Base-by-base conservation (phyloP, 192 early-diverging fungal genomes). In the Linnemannia exigua region DNA sequence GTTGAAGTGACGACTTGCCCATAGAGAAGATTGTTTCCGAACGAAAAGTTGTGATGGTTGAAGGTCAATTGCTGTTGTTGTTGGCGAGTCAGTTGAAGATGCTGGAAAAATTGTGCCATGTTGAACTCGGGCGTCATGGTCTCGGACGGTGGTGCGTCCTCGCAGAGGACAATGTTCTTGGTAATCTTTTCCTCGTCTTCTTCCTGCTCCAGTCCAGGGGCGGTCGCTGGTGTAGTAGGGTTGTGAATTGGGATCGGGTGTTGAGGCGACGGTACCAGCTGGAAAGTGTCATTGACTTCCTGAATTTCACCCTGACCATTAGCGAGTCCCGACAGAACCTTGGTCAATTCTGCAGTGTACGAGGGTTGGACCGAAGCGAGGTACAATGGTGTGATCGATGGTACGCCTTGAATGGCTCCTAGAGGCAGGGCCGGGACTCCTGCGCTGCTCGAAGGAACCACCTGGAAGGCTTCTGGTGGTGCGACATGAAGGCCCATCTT, bases 11-110 rank as follows among this genome's bases (percentile, higher is more conserved):
- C 90, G 0, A 95, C 93, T 68, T 95, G 90, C 0, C 94, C 92
- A 84, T 97, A 98, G 75, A 98, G 84, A 1, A 99, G 69, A 70
- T 84, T 90, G 31, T 92, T 93, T 20, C 98, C 98, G 67, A 95
- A 93, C 25, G 74, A 74, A 38, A 87, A 83, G 68, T 80, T 84
- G 84, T 16, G 48, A 7, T 47, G 67, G 72, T 37, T 74, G 73
- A 88, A 31, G 90, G 87, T 48, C 48, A 41, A 70, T 22, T 15
- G 58, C 3, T 12, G 58, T 31, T 31, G 14, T 12, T 63, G 58
- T 33, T 89, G 87, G 2, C 92, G 87, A 14, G 79, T 74, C 31
- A 89, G 79, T 28, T 74, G 70, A 70, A 96, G 89, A 71, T 90
- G 72, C 17, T 83, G 52, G 70, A 93, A 91, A 51, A 89, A 95